A percentile compares a stretch with the other conserved stretches of the same genome.
These are phyloP conservation scores for Phytomonas serpens DNA, from an alignment of 208 protist genomes.

Conservation along the genomic window DNA sequence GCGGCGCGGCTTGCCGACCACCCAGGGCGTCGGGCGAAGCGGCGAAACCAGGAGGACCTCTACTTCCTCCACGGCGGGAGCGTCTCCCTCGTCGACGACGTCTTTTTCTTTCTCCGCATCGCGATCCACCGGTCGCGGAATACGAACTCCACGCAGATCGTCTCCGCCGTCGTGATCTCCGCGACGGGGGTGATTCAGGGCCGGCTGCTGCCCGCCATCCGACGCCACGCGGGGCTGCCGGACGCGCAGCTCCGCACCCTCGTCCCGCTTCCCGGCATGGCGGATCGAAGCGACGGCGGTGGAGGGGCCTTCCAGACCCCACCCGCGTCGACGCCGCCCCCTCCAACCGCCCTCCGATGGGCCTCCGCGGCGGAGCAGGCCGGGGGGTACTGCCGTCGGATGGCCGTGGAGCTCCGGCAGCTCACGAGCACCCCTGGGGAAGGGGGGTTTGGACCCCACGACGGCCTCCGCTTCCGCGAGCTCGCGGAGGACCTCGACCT, in stretches of 20 bases:
- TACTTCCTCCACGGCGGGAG: conserved; percentile 28
- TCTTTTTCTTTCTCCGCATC: conserved; percentile 82
- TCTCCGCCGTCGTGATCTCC: conserved; percentile 66
- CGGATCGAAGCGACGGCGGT: conserved; percentile 8
- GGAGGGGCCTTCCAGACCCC: background rate
- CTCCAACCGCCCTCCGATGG: conserved; percentile 52
- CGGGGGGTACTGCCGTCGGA: conserved; percentile 32
- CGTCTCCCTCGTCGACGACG: conserved; percentile 66
- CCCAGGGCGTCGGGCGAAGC: background rate
- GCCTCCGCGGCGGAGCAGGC: conserved; percentile 32
- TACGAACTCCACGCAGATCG: conserved; percentile 77
- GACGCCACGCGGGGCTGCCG: conserved; percentile 18
- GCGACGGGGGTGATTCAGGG: conserved; percentile 49
- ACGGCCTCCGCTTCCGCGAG: conserved; percentile 57
- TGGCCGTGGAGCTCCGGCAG: conserved; percentile 56
- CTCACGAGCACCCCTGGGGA: conserved; percentile 8
- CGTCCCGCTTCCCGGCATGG: conserved; percentile 1
- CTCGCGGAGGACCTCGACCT: conserved; percentile 48
- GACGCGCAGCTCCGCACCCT: background rate
- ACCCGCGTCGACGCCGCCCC: conserved; percentile 7
- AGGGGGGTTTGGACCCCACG: conserved; percentile 15
- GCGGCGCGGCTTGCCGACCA: conserved; percentile 29
- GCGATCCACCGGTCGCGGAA: conserved; percentile 67
- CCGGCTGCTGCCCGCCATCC: conserved; percentile 37
- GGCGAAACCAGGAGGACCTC: background rate